phyloP scores from a whole-genome alignment of 2,329 filamentous ascomycete species.

The Trichoderma sp. region DNA sequence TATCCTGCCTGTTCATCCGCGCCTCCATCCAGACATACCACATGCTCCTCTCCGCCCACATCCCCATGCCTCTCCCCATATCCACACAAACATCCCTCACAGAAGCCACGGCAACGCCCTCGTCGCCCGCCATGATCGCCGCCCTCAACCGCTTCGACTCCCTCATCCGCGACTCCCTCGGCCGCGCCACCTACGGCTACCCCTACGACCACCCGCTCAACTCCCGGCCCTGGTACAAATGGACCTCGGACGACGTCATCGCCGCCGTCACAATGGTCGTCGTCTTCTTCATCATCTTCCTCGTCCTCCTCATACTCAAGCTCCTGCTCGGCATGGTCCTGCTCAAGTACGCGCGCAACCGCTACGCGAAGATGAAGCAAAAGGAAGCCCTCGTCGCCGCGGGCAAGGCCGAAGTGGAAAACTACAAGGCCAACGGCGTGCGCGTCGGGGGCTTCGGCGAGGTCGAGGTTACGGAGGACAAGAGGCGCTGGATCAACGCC shows the following conservation, averaged over 20 bases:
- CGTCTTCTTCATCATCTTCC: conserved; percentile 79
- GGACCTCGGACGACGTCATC: conserved; percentile 69
- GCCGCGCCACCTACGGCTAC: conserved; percentile 66
- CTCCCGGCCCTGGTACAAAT: conserved; percentile 48
- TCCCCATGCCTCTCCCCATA: conserved; percentile 68
- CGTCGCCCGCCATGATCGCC: conserved; percentile 72
- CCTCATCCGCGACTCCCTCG: conserved; percentile 70
- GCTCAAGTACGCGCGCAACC: conserved; percentile 71
- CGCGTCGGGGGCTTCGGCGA: conserved; percentile 78
- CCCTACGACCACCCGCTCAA: conserved; percentile 42
- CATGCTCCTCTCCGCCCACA: conserved; percentile 90
- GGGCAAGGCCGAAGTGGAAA: conserved; percentile 49
- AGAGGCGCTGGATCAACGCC: conserved; percentile 78
- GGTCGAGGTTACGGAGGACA: conserved; percentile 85
- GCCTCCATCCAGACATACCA: conserved; percentile 95
- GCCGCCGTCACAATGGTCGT: conserved; percentile 77
- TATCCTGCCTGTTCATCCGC: conserved; percentile 92
- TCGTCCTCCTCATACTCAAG: conserved; percentile 80
- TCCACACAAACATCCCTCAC: conserved; percentile 64
- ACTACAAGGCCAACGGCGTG: conserved; percentile 67
- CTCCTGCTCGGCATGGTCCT: conserved; percentile 85
- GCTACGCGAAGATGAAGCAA: conserved; percentile 78
- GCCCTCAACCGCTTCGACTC: conserved; percentile 76
- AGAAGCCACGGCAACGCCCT: conserved; percentile 58
- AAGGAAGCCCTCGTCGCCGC: conserved; percentile 53